Base-by-base conservation (phyloP, 208 protist species). In the Trypanosoma cruzi region DNA sequence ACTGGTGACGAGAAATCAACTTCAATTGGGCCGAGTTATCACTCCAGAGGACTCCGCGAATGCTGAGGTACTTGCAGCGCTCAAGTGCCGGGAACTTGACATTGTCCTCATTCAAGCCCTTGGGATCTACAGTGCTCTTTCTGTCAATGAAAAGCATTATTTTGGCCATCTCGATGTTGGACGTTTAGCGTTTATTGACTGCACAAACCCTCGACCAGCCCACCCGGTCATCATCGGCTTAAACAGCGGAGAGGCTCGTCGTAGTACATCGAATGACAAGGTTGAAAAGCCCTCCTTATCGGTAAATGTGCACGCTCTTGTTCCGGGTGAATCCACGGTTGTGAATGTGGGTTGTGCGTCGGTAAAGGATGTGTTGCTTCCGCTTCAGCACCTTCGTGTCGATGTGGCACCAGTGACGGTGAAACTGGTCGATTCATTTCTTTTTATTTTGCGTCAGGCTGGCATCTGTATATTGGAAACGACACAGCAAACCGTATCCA, bases 181-280 rank as follows among this genome's bases (percentile, higher is more conserved):
- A 0, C 54, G 79, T 11, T 44, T 91, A 28, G 80, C 82, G 42
- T 56, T 84, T 22, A 58, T 85, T 56, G 85, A 95, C 72, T 92
- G 86, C 68, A 89, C 86, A 5, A 64, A 65, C 16, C 81, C 79
- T n/a, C 31, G 60, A 28, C 81, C 82, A 28, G 37, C 71, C 42
- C 78, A 82, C 53, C 80, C 80, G 40, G 32, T 77, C 61, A 61
- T 83, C 20, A 22, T 82, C 3, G 26, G 71, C 16, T 28, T 79
- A 64, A 71, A 68, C 34, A 58, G 44, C 57, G 53, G n/a, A 26
- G 49, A 52, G 34, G 58, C 4, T 7, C 34, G 55, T 29, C 22
- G 16, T 40, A 46, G 11, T 44, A 20, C 24, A 11, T 32, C 36
- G 4, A 18, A 72, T 4, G 29, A 20, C 22, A 37, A 42, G 22